These are phyloP conservation scores for Suillus subluteus DNA, from an alignment of 768 basidiomycete genomes.

Conservation along the genomic window DNA sequence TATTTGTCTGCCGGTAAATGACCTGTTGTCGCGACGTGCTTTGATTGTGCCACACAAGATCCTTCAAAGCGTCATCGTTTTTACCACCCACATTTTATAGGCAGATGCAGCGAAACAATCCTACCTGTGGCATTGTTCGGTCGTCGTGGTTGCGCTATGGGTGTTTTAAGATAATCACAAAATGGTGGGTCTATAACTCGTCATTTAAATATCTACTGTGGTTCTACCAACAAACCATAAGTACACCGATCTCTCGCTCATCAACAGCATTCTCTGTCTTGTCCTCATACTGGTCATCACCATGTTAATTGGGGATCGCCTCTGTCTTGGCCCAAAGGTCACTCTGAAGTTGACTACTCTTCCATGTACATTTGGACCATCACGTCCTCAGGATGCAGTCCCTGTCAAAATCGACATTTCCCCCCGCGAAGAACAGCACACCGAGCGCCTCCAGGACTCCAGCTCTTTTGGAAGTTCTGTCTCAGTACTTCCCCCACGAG, in stretches of 20 bases:
- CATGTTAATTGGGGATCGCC: constrained; percentile 20
- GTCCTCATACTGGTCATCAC: not conserved
- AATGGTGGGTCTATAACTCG: constrained; percentile 14
- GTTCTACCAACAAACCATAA: not conserved
- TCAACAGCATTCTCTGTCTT: not conserved
- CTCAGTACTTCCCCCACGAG: not conserved
- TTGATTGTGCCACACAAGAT: not conserved
- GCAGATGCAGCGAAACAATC: not conserved
- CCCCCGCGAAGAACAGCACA: not conserved
- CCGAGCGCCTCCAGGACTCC: not conserved
- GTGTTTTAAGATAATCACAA: not conserved
- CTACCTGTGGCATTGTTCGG: not conserved
- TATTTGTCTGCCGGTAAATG: not conserved
- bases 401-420: not conserved
- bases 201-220: not conserved
- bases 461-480: not conserved
- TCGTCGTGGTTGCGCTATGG: not conserved
- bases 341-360: constrained; percentile 13
- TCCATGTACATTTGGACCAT: not conserved
- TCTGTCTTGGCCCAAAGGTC: constrained; percentile 14
- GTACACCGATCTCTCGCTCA: not conserved
- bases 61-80: no score
- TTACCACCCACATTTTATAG: no score
- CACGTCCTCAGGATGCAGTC: not conserved
- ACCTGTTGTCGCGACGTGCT: not conserved